Evolutionary conservation across 495 filamentous ascomycete species (phyloP).

Genomic region (Pseudevernia furfuracea): DNA sequence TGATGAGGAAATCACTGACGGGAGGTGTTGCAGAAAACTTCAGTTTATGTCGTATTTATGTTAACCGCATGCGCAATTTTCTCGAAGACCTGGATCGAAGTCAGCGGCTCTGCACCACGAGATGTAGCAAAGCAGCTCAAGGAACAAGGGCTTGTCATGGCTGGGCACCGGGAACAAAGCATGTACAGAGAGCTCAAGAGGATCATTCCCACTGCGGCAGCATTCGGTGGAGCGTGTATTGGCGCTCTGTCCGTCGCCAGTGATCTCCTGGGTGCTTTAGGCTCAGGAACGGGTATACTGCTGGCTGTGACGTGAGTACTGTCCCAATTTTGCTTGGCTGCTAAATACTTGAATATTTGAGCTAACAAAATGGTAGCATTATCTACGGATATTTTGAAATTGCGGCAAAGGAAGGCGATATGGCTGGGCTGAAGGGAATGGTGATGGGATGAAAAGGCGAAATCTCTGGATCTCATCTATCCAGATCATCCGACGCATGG

Average conservation of each 20-base stretch:
- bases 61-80: conserved; percentile 94
- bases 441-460: conserved; percentile 24
- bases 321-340: neutral
- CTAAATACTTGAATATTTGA: neutral
- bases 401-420: conserved; percentile 94
- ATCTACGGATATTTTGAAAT: conserved; percentile 99
- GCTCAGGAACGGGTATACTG: conserved; percentile 94
- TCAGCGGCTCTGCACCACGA: conserved; percentile 91
- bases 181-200: conserved; percentile 99
- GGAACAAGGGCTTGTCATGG: conserved; percentile 99
- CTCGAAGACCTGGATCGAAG: conserved; percentile 98
- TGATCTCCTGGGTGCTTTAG: conserved; percentile 92
- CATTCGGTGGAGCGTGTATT: conserved; percentile 98
- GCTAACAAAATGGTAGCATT: conserved; percentile 53
- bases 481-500: neutral
- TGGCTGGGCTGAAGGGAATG: conserved; percentile 76
- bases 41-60: conserved; percentile 95
- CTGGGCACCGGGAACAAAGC: conserved; percentile 97
- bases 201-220: conserved; percentile 95
- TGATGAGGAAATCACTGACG: neutral
- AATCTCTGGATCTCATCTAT: neutral
- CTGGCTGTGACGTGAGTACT: conserved; percentile 93
- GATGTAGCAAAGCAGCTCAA: conserved; percentile 99
- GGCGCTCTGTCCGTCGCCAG: conserved; percentile 91
- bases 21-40: conserved; percentile 53